phyloP scores from a whole-genome alignment of 2,329 filamentous ascomycete genomes.

The Hortaea werneckii region DNA sequence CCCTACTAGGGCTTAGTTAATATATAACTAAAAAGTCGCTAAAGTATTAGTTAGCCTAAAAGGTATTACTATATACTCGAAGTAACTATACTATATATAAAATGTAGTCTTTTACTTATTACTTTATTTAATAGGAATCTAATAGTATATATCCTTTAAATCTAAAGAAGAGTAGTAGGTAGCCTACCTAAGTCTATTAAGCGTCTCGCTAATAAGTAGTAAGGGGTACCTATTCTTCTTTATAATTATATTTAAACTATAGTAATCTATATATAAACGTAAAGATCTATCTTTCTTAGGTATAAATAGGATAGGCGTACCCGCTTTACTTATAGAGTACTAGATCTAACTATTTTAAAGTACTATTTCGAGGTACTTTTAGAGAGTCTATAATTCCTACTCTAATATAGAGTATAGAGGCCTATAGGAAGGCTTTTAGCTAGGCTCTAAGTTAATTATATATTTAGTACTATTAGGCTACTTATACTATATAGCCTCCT shows the following conservation, averaged over 20 bases:
- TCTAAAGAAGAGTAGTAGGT: slow-evolving; percentile 16
- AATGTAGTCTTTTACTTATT: slow-evolving; percentile 18
- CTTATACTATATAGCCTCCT: not conserved
- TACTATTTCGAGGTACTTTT: not conserved
- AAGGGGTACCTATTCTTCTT: slow-evolving; percentile 21
- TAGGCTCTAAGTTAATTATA: slow-evolving; percentile 6
- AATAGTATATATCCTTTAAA: slow-evolving; percentile 16
- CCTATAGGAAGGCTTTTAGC: slow-evolving; percentile 5
- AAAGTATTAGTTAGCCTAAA: slow-evolving; percentile 16
- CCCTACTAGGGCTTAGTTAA: slow-evolving; percentile 17
- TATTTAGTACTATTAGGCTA: slow-evolving; percentile 1
- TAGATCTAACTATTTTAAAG: slow-evolving; percentile 4
- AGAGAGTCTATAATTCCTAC: not conserved
- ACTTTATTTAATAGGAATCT: slow-evolving; percentile 14
- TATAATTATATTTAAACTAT: slow-evolving; percentile 17
- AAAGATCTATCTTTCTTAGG: slow-evolving; percentile 14
- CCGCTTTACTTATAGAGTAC: slow-evolving; percentile 2
- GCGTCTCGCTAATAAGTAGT: slow-evolving; percentile 13
- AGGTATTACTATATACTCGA: slow-evolving; percentile 16
- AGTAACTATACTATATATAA: slow-evolving; percentile 12
- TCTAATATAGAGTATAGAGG: slow-evolving; percentile 6
- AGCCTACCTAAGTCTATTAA: slow-evolving; percentile 9
- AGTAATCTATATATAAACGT: slow-evolving; percentile 17
- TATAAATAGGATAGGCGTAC: slow-evolving; percentile 13
- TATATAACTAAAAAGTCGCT: slow-evolving; percentile 15